Base-by-base conservation (phyloP, 768 basidiomycete species). In the Phallus indusiatus region DNA sequence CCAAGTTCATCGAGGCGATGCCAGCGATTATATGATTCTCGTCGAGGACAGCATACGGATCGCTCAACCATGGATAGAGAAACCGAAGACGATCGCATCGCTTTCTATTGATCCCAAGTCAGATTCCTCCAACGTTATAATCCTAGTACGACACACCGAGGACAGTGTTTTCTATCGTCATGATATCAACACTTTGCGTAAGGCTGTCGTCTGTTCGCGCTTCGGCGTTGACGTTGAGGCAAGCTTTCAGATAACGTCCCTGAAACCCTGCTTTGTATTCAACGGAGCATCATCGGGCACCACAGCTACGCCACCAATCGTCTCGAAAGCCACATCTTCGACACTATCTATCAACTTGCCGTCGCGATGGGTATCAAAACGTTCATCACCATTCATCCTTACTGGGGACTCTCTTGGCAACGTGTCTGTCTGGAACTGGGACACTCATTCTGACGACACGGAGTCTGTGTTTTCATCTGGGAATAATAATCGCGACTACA, bases 341-440 rank as follows among this genome's bases (percentile, higher is more conserved):
- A 49, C 52, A 7, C 33, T 47, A n/a, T 53, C 59, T 37, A 52
- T 53, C 48, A 21, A 34, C n/a, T 48, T 18, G 21, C 42, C 47
- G 10, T 17, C 50, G 28, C 42, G 17, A 28, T 51, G n/a, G 20
- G 11, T 20, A 9, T 76, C 20, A 47, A 61, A n/a, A 63, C 71
- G 37, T 53, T 62, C 22, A 61, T 64, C 67, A 11, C 79, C 75
- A 65, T 81, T 88, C 66, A 68, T 90, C 34, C 64, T 90, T 9
- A 73, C 72, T 1, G 89, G 90, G 1, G 85, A 90, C 66, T 70
- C 73, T 21, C 72, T 87, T 22, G 89, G 89, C 1, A 81, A 75
- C 47, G 69, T 90, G 48, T 81, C 75, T 57, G 70, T 88, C 4
- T 89, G 85, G 64, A 74, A 80, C 36, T 42, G 42, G 47, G 62